Percentiles rank a stretch among this genome's conserved stretches.
Evolutionary conservation across 495 filamentous ascomycete genomes (phyloP).

Genomic region (Penicillium egyptiacum): DNA sequence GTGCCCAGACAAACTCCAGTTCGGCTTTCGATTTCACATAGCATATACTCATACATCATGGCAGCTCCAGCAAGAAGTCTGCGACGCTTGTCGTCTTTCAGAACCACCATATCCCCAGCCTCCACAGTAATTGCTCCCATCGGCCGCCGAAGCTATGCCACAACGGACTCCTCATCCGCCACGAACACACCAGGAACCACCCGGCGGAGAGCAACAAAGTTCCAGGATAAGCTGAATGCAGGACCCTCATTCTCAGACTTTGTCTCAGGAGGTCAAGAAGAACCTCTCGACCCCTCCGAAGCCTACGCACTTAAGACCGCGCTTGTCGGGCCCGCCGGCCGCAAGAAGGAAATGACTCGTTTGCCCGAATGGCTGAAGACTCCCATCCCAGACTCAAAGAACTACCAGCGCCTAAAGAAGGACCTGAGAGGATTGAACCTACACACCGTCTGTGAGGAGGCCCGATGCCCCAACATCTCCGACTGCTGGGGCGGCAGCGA

Average conservation of each 20-base stretch:
- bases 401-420: constrained; percentile 90
- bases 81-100: constrained; percentile 37
- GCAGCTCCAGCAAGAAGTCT: constrained; percentile 39
- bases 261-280: constrained; percentile 52
- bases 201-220: constrained; percentile 58
- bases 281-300: constrained; percentile 59
- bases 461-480: constrained; percentile 93
- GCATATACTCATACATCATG: constrained; percentile 32
- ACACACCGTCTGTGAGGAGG: constrained; percentile 97
- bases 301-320: constrained; percentile 68
- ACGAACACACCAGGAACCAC: constrained; percentile 31
- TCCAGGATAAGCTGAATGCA: constrained; percentile 76
- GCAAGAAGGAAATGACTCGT: constrained; percentile 83
- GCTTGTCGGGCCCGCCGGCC: constrained; percentile 74
- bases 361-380: constrained; percentile 96
- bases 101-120: constrained; percentile 22
- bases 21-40: constrained; percentile 10
- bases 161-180: constrained; percentile 42
- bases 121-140: constrained; percentile 18
- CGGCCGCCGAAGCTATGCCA: constrained; percentile 41
- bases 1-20: constrained; percentile 9
- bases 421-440: constrained; percentile 87
- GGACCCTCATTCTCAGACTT: constrained; percentile 89
- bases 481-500: constrained; percentile 94
- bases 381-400: constrained; percentile 78